Evolutionary conservation across 306 rosid genomes (phyloP), one percentile per base, ranked within the genome.

Genomic region (Parietaria judaica): DNA sequence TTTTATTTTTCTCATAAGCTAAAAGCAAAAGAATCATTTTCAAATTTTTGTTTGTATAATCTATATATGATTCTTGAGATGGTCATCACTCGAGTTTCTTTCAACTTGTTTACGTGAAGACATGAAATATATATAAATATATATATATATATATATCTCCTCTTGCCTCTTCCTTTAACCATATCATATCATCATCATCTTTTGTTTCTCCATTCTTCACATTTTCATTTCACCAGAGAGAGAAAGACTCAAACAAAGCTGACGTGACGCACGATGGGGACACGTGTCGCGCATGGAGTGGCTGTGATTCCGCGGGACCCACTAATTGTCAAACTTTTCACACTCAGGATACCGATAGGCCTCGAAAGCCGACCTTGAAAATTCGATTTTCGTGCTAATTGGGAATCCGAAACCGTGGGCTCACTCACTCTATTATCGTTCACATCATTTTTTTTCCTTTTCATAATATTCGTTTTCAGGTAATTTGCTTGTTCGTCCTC

Each of bases 361-460:
- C 43, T 52, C 45, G 45, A 15, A 39, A 44, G 12, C 66, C 46
- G 63, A 51, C 44, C 49, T 48, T 61, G 0, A 10, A 11, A 41
- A 14, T 56, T 23, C 35, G 71, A 59, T 51, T 38, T 61, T 11
- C 44, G 15, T 11, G 44, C 13, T 7, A 8, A 6, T 7, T 60
- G 62, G 56, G 80, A 75, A 75, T 75, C 80, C 75, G 41, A 70
- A 70, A 56, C 66, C 41, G 61, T 44, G 69, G 71, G 75, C 63
- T 67, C 72, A 63, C 7, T 61, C 23, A 63, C 7, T 61, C 23
- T 7, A 6, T 2, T 13, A 48, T 6, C 7, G 14, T 47, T 61
- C 66, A 62, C 54, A 45, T 44, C 14, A 49, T 49, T 39, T 39
- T 39, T 39, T 39, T 3, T 14, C 12, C 52, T 49, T 9, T 49